Evolutionary conservation across 2,329 filamentous ascomycete genomes (phyloP), one percentile per base, ranked within the genome.

Genomic region (Aspergillus hiratsukae): DNA sequence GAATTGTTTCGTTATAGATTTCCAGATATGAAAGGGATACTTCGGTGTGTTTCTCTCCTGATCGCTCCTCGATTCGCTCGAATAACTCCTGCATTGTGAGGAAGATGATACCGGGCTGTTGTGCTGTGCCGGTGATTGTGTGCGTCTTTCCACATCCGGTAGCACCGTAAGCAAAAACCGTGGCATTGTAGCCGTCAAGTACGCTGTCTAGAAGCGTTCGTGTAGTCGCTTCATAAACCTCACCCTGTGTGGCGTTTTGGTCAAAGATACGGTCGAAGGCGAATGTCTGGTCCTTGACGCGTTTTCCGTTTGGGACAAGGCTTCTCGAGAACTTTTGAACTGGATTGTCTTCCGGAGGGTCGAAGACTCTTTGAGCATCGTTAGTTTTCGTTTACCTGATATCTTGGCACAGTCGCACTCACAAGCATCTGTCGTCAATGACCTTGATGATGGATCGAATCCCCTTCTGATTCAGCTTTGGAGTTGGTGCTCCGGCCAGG

Each of bases 1-100:
- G 90, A 67, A 99, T 99, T 0, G 92, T 97, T 78, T 99, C 94
- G 72, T 99, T 99, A 81, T 99, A 99, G 61, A 99, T 99, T 72
- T 99, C 94, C 40, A 99, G 82, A 69, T 97, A 99, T 0, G 92
- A 97, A 17, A 99, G 83, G 0, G 92, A 91, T 53, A 99, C 80
- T 68, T 97, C 94, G 3, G 91, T 94, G 28, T 86, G 81, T 75
- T 97, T 97, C 58, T 96, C 91, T 56, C 89, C 86, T 60, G 87
- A 87, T 53, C 90, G 78, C 55, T 97, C 94, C n/a, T 81, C 80
- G 64, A 99, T 96, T 74, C 93, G 90, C 77, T 99, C 94, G 69
- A 99, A 99, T 25, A 99, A 80, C 75, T 99, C 94, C 75, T 97
- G 93, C 92, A 99, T 99, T 1, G 94, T 97, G 66, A 99, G 78